Evolutionary conservation across 352 stramenopile genomes (phyloP).

Genomic region (Phytophthora fragariaefolia): DNA sequence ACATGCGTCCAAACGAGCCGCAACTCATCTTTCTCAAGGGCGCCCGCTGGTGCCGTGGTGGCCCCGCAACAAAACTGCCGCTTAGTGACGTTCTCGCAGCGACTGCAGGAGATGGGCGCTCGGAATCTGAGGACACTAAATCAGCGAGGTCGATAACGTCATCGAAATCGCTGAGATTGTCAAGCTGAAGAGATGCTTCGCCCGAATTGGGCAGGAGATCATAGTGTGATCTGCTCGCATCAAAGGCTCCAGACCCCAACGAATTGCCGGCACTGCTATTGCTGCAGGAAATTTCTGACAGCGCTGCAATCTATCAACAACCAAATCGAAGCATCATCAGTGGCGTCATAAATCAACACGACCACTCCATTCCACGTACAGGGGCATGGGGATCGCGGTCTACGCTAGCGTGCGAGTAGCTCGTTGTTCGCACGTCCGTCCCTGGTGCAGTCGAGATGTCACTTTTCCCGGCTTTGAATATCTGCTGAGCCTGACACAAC

Average conservation of each 20-base stretch:
- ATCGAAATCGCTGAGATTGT: conserved; percentile 61
- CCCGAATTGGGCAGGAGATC: conserved; percentile 38
- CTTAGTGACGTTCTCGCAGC: conserved; percentile 39
- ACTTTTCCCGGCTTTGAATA: conserved; percentile 43
- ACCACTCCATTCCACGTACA: conserved; percentile 13
- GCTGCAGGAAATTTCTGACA: conserved; percentile 1
- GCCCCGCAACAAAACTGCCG: conserved; percentile 34
- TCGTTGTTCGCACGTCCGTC: conserved; percentile 23
- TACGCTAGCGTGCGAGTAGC: conserved; percentile 21
- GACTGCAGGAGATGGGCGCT: conserved; percentile 37
- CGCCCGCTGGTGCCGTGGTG: conserved; percentile 14
- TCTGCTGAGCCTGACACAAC: conserved; percentile 57
- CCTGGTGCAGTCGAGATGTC: conserved; percentile 5
- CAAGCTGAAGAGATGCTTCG: conserved; percentile 46
- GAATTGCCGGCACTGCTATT: conserved; percentile 6
- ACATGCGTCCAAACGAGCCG: conserved; percentile 5
- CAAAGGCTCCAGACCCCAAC: conserved; percentile 16
- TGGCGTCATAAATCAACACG: neutral
- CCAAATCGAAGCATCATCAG: conserved; percentile 1
- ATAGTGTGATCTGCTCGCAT: conserved; percentile 20
- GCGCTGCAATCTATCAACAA: neutral
- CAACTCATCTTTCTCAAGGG: conserved; percentile 24
- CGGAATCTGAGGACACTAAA: conserved; percentile 52
- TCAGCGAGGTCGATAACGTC: conserved; percentile 68
- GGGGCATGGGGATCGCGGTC: conserved; percentile 28